Percentiles rank a stretch among this genome's conserved stretches.
Conservation (phyloP, 2,329 filamentous ascomycete species). For the Albophoma yamanashiensis region DNA sequence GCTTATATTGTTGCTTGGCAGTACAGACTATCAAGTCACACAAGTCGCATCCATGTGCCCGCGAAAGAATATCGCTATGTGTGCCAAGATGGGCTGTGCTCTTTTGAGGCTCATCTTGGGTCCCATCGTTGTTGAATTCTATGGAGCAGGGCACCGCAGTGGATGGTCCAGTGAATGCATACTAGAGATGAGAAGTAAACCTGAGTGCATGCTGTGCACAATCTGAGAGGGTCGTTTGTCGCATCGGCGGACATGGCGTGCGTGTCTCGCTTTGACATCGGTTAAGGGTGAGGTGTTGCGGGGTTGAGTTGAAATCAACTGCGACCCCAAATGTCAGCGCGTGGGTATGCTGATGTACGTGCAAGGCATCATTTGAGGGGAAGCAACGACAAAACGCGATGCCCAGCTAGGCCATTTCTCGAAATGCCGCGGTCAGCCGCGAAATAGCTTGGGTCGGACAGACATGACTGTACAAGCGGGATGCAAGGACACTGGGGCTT, state of each 20-base stretch:
- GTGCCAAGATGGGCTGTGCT: not conserved
- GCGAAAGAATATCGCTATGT: not conserved
- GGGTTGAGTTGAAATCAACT: not conserved
- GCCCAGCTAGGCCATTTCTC: too few species aligned
- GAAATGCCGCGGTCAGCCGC: too few species aligned
- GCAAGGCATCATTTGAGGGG: too few species aligned
- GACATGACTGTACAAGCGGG: too few species aligned
- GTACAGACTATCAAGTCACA: not conserved
- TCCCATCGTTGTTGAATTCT: not conserved
- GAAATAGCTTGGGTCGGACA: too few species aligned
- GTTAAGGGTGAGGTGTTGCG: not conserved
- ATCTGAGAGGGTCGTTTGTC: not conserved
- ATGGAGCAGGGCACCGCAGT: not conserved
- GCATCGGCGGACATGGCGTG: not conserved
- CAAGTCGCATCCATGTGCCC: not conserved
- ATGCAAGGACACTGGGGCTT: too few species aligned
- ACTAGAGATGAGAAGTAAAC: not conserved
- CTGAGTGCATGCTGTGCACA: not conserved
- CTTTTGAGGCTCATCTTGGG: not conserved
- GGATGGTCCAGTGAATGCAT: not conserved
- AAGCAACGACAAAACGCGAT: not conserved
- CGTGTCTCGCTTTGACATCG: not conserved
- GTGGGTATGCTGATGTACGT: too few species aligned
- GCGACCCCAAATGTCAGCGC: too few species aligned
- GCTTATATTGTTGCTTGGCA: not conserved